Evolutionary conservation across 371 early-diverging fungal genomes (phyloP), one percentile per base, ranked within the genome.

Genomic region (Fennellomyces sp.): DNA sequence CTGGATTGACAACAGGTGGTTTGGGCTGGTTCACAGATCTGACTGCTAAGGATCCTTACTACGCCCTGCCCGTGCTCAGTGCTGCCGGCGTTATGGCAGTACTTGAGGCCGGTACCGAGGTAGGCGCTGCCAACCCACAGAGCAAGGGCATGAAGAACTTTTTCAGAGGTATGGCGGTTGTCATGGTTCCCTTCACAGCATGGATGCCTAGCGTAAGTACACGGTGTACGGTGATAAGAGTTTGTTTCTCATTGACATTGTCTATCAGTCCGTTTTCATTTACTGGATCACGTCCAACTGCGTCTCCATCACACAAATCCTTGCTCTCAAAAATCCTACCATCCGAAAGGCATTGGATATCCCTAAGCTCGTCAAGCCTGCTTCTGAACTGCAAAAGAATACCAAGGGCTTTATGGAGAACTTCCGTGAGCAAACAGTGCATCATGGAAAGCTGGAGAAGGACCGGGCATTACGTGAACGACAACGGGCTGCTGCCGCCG

Each of bases 201-300:
- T 72, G 78, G 69, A 78, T 96, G 71, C 94, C 94, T 25, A 78
- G 94, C 42, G 90, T 88, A 79, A 80, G 86, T 73, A 5, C 17
- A n/a, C n/a, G n/a, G n/a, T n/a, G n/a, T n/a, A n/a, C n/a, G n/a
- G n/a, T n/a, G n/a, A n/a, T n/a, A n/a, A n/a, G n/a, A n/a, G n/a
- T n/a, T n/a, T n/a, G n/a, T n/a, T n/a, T n/a, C n/a, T n/a, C 55
- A 13, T 56, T 29, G 52, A 48, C 2, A 5, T 36, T 21, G 25
- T 31, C 2, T 12, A 13, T 26, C 58, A 90, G 89, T 86, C 82
- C 21, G 83, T 96, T 19, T 93, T 94, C 76, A 78, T 94, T 29
- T 95, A 94, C 73, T 95, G 94, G 94, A 70, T 92, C 49, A 82
- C 89, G 17, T 89, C 89, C 56, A 94, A 92, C 70, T 13, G 79